A percentile compares a stretch with the other conserved stretches of the same genome.
These are phyloP conservation scores for Aspergillus clavatus DNA, from an alignment of 2,329 filamentous ascomycete genomes.

Conservation along the genomic window DNA sequence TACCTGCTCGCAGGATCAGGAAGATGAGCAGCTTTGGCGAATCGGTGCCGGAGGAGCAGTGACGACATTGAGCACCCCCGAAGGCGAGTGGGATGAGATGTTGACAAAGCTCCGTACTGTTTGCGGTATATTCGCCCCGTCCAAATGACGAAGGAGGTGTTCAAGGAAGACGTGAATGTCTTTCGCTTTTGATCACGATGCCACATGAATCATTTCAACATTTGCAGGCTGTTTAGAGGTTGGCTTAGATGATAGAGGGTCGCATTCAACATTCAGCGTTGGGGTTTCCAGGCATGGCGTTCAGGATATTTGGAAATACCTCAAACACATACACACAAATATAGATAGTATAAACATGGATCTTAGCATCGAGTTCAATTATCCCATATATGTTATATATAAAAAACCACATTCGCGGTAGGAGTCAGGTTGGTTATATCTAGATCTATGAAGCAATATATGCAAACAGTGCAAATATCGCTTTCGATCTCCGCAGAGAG, in stretches of 20 bases:
- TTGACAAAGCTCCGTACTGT: constrained; percentile 60
- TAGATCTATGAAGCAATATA: not conserved
- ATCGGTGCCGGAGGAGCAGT: constrained; percentile 89
- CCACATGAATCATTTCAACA: constrained; percentile 26
- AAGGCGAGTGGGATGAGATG: constrained; percentile 90
- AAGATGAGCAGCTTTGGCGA: constrained; percentile 55
- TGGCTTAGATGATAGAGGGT: constrained; percentile 10
- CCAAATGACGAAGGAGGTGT: constrained; percentile 12
- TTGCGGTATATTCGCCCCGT: constrained; percentile 37
- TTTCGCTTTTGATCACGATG: constrained; percentile 1
- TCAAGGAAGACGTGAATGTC: not conserved
- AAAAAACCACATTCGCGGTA: no score
- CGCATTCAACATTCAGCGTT: constrained; percentile 31
- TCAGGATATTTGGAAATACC: not conserved
- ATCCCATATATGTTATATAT: no score
- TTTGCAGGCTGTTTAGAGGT: constrained; percentile 13
- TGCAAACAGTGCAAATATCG: constrained; percentile 30
- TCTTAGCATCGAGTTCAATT: not conserved
- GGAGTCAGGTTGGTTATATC: not conserved
- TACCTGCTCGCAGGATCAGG: constrained; percentile 26
- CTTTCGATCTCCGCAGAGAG: constrained; percentile 8
- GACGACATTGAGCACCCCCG: constrained; percentile 73
- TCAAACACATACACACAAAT: not conserved
- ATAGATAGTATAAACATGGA: not conserved
- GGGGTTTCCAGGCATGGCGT: constrained; percentile 3